Evolutionary conservation across 192 early-diverging fungal species (phyloP).

Genomic region (Coemansia sp.): DNA sequence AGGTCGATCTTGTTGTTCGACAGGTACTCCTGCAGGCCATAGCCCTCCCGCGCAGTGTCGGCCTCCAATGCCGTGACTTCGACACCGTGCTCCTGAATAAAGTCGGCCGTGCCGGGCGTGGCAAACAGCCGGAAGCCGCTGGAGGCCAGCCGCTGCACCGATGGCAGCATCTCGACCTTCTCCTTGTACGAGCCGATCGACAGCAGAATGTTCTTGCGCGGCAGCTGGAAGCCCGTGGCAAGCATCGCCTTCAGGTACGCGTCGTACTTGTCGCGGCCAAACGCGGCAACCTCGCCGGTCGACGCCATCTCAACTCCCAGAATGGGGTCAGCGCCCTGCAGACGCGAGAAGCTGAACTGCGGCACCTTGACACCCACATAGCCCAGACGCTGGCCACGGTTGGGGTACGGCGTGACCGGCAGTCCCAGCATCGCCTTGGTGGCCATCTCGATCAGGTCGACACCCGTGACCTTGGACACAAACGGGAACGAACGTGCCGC

Average conservation of each 20-base stretch:
- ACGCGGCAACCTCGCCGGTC: slow-evolving; percentile 98
- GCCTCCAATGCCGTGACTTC: slow-evolving; percentile 89
- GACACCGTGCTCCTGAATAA: slow-evolving; percentile 91
- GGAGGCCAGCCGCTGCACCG: slow-evolving; percentile 77
- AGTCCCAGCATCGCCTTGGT: slow-evolving; percentile 89
- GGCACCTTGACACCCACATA: slow-evolving; percentile 97
- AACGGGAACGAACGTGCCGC: slow-evolving; percentile 98
- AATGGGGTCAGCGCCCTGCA: slow-evolving; percentile 95
- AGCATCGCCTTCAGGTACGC: slow-evolving; percentile 95
- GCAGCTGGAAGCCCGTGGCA: slow-evolving; percentile 88
- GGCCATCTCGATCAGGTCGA: slow-evolving; percentile 96
- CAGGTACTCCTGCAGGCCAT: slow-evolving; percentile 92
- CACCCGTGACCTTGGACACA: slow-evolving; percentile 92
- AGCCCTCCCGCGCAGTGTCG: slow-evolving; percentile 68
- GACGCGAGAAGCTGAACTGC: slow-evolving; percentile 95
- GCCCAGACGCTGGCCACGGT: slow-evolving; percentile 64
- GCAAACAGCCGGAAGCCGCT: slow-evolving; percentile 93
- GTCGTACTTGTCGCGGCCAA: slow-evolving; percentile 96
- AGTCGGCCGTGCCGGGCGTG: slow-evolving; percentile 96
- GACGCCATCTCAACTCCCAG: slow-evolving; percentile 99
- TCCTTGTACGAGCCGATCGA: slow-evolving; percentile 99
- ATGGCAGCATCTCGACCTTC: slow-evolving; percentile 93
- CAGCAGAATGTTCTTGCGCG: slow-evolving; percentile 93
- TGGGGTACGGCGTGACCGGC: slow-evolving; percentile 80
- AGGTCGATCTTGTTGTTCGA: slow-evolving; percentile 96